A percentile compares a stretch with the other conserved stretches of the same genome.
These are phyloP conservation scores for Wickerhamomyces strasburgensis DNA, from an alignment of 805 yeast genomes.

Conservation along the genomic window DNA sequence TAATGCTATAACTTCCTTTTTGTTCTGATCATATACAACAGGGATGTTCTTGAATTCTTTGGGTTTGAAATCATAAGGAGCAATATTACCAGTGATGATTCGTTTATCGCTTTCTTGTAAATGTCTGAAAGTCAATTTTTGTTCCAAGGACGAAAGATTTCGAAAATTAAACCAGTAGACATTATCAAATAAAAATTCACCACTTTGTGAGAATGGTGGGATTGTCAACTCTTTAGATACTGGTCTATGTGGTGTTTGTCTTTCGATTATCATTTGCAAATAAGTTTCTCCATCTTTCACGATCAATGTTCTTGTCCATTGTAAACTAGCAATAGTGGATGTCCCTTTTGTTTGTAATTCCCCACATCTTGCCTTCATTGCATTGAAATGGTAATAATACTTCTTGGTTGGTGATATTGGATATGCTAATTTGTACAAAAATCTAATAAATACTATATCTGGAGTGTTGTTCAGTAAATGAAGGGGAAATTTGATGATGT, in stretches of 20 bases:
- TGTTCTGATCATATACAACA: conserved; percentile 12
- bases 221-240: conserved; percentile 5
- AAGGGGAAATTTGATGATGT: conserved; percentile 16
- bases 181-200: conserved; percentile 36
- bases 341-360: not conserved
- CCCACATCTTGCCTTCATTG: not conserved
- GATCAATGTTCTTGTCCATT: not conserved
- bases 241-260: conserved; percentile 17
- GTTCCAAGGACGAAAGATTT: conserved; percentile 5
- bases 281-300: too few relatives aligned
- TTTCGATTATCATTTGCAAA: too few relatives aligned
- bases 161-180: conserved; percentile 33
- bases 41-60: conserved; percentile 16
- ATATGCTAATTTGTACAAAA: conserved; percentile 24
- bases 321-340: not conserved
- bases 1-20: conserved; percentile 11
- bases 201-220: conserved; percentile 21
- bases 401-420: conserved; percentile 26
- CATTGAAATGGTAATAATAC: conserved; percentile 21
- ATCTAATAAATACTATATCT: conserved; percentile 20
- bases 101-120: conserved; percentile 8
- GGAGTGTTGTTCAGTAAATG: conserved; percentile 13
- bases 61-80: conserved; percentile 15
- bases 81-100: not conserved
- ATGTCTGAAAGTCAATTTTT: conserved; percentile 14